Percentiles rank a stretch among this genome's conserved stretches.
Conservation (phyloP, 2,329 filamentous ascomycete genomes). For the Sporothrix globosa region DNA sequence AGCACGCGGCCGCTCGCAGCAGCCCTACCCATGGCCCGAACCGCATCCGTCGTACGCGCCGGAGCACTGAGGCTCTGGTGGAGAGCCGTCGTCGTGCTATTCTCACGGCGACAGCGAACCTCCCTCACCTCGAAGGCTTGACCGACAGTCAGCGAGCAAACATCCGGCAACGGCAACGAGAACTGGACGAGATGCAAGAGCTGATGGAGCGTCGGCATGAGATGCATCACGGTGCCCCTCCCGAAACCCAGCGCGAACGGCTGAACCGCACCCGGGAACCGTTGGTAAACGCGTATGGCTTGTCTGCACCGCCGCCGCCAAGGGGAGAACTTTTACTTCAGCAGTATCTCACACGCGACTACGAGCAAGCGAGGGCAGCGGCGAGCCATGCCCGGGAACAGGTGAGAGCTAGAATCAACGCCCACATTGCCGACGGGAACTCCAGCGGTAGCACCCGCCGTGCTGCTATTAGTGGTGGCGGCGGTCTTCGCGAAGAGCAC, state of each 20-base stretch:
- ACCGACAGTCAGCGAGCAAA: background rate
- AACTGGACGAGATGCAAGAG: background rate
- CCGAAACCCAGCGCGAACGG: background rate
- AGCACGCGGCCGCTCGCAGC: constrained; percentile 29
- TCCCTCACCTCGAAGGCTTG: background rate
- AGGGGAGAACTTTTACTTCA: background rate
- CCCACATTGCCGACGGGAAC: background rate
- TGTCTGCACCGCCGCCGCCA: background rate
- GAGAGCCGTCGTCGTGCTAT: constrained; percentile 36
- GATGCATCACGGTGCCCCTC: background rate
- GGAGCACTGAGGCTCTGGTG: constrained; percentile 30
- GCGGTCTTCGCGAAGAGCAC: background rate
- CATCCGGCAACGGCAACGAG: background rate
- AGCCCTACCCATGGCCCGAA: constrained; percentile 1
- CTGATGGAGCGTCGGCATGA: background rate
- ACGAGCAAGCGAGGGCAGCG: background rate
- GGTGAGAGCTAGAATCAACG: background rate
- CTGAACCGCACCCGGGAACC: background rate
- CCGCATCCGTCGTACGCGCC: constrained; percentile 35
- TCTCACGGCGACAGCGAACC: constrained; percentile 18
- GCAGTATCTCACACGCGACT: constrained; percentile 24
- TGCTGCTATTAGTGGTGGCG: background rate
- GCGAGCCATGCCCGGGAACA: background rate
- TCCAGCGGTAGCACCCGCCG: background rate
- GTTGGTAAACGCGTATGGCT: background rate